Conservation (phyloP, 768 basidiomycete genomes). For the Leccinum variicolor region DNA sequence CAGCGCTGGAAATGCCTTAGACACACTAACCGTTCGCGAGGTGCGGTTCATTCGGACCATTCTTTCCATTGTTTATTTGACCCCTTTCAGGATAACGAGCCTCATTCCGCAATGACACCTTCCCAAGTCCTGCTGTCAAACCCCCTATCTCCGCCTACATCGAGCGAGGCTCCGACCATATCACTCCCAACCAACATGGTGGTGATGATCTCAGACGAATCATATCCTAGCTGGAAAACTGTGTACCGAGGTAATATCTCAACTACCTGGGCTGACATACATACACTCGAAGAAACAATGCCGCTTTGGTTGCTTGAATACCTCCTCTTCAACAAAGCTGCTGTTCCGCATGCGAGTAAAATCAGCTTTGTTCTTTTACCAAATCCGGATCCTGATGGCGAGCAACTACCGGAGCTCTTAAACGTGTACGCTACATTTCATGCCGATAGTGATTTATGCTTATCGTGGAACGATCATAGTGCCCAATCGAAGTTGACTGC, state of each 20-base stretch:
- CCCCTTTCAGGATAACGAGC: conserved; percentile 21
- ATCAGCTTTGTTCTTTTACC: conserved; percentile 82
- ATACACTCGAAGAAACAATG: conserved; percentile 67
- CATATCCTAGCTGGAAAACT: conserved; percentile 65
- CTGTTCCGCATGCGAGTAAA: conserved; percentile 58
- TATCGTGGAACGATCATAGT: conserved; percentile 29
- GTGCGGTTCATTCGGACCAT: conserved; percentile 18
- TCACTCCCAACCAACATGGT: conserved; percentile 55
- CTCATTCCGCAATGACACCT: conserved; percentile 43
- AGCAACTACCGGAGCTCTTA: conserved; percentile 75
- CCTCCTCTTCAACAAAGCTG: conserved; percentile 63
- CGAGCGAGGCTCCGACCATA: conserved; percentile 69
- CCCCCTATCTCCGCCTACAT: conserved; percentile 61
- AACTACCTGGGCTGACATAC: conserved; percentile 50
- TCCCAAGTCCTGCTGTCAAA: conserved; percentile 53
- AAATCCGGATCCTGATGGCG: conserved; percentile 51
- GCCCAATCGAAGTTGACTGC: conserved; percentile 87
- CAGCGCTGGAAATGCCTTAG: conserved; percentile 10
- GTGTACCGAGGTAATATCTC: conserved; percentile 73
- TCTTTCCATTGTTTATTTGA: neutral
- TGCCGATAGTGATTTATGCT: neutral
- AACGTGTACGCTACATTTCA: conserved; percentile 62
- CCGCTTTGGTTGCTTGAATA: conserved; percentile 91
- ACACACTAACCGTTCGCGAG: conserved; percentile 17
- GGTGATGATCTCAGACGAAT: conserved; percentile 82